phyloP scores from a whole-genome alignment of 495 filamentous ascomycete species.

The Aspergillus heteromorphus region DNA sequence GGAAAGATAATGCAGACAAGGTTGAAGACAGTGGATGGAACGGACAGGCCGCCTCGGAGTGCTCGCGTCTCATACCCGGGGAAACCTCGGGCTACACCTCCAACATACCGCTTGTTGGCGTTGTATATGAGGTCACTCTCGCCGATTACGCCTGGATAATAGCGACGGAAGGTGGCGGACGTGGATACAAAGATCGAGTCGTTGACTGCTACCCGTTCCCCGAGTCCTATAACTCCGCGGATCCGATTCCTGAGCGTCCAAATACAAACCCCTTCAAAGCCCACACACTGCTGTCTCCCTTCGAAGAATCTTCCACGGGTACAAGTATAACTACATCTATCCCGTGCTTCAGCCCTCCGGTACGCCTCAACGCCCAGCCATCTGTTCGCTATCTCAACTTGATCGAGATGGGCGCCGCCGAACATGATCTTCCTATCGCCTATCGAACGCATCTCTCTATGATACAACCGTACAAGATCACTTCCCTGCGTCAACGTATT shows the following conservation, averaged over 20 bases:
- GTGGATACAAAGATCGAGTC: conserved; percentile 74
- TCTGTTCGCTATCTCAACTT: conserved; percentile 77
- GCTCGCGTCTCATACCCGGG: conserved; percentile 22
- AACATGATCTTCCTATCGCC: conserved; percentile 68
- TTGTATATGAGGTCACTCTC: conserved; percentile 87
- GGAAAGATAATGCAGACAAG: conserved; percentile 7
- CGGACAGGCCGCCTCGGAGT: conserved; percentile 24
- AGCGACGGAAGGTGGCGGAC: conserved; percentile 81
- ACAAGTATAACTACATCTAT: conserved; percentile 4
- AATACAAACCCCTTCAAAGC: conserved; percentile 43
- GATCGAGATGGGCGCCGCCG: conserved; percentile 66
- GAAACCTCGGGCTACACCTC: conserved; percentile 51
- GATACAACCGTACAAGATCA: conserved; percentile 64
- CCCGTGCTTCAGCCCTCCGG: neutral
- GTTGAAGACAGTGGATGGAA: conserved; percentile 12
- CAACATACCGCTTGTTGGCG: conserved; percentile 78
- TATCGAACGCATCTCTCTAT: conserved; percentile 65
- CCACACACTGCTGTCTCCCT: conserved; percentile 57
- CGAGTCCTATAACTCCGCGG: conserved; percentile 25
- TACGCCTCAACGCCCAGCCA: conserved; percentile 70
- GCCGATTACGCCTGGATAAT: conserved; percentile 82
- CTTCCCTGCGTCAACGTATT: conserved; percentile 57
- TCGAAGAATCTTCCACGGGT: neutral
- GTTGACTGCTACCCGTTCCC: conserved; percentile 70
- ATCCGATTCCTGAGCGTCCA: conserved; percentile 37